phyloP scores from a whole-genome alignment of 2,329 filamentous ascomycete genomes.

The Aaosphaeria arxii region DNA sequence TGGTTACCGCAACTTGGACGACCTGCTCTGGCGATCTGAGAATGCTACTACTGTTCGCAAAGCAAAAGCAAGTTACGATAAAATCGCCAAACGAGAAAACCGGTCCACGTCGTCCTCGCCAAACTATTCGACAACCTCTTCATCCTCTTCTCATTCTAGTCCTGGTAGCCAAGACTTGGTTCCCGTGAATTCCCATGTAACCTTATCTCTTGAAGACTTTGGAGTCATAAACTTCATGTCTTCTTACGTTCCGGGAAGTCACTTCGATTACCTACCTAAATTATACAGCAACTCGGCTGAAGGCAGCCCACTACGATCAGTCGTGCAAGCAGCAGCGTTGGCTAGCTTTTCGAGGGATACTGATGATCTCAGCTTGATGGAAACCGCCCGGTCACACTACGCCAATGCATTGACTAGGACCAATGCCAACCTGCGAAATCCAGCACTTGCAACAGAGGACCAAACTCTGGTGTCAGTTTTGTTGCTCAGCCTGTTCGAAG shows the following conservation, averaged over 20 bases:
- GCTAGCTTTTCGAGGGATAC: slow-evolving; percentile 9
- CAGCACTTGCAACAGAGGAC: slow-evolving; percentile 5
- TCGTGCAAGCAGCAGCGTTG: slow-evolving; percentile 8
- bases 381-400: slow-evolving; percentile 3
- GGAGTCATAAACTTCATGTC: slow-evolving; percentile 12
- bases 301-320: slow-evolving; percentile 1
- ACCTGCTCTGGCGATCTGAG: slow-evolving; percentile 13
- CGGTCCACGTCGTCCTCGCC: not conserved
- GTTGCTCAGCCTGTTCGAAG: slow-evolving; percentile 13
- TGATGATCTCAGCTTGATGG: slow-evolving; percentile 3
- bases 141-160: too few species aligned
- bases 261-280: slow-evolving; percentile 13
- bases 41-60: slow-evolving; percentile 8
- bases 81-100: not conserved
- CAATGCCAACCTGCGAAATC: slow-evolving; percentile 7
- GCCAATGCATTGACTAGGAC: slow-evolving; percentile 5
- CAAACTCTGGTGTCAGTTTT: slow-evolving; percentile 12
- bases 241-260: slow-evolving; percentile 14
- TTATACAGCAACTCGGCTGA: slow-evolving; percentile 1
- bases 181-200: not conserved
- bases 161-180: not conserved
- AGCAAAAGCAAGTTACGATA: slow-evolving; percentile 2
- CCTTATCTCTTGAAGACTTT: slow-evolving; percentile 2
- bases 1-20: slow-evolving; percentile 12
- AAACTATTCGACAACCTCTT: too few species aligned